phyloP scores from a whole-genome alignment of 352 stramenopile species.

The Paralagenidium karlingii region DNA sequence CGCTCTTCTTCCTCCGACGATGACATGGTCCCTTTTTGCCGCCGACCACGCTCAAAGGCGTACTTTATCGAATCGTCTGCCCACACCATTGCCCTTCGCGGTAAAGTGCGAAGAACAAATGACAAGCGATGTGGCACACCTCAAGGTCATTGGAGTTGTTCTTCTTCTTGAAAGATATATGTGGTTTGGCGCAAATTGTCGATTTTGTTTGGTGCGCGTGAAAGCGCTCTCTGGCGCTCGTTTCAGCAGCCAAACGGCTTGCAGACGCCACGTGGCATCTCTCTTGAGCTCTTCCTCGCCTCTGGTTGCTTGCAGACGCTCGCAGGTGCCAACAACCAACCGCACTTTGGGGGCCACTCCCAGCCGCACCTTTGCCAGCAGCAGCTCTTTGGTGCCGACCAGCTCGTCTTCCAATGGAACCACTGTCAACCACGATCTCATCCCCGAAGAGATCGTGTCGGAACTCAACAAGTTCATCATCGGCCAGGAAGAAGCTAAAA shows the following conservation, averaged over 20 bases:
- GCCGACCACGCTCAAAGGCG: too few species aligned
- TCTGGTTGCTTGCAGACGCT: neutral
- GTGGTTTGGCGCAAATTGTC: too few species aligned
- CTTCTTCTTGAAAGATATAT: too few species aligned
- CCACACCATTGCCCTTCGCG: too few species aligned
- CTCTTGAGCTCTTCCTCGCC: neutral
- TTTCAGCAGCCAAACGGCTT: neutral
- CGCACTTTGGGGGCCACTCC: neutral
- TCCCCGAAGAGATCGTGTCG: constrained; percentile 86
- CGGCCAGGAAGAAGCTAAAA: constrained; percentile 94
- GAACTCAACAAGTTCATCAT: constrained; percentile 95
- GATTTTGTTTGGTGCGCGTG: too few species aligned
- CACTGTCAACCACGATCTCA: constrained; percentile 34
- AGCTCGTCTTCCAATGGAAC: constrained; percentile 2
- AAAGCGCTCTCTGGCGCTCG: too few species aligned
- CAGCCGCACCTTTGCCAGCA: neutral
- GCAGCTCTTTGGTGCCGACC: neutral
- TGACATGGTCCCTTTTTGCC: too few species aligned
- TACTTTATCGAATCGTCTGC: too few species aligned
- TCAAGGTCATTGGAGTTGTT: too few species aligned
- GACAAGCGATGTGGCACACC: too few species aligned
- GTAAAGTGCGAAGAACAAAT: too few species aligned
- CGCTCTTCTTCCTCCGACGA: constrained; percentile 3
- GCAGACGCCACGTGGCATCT: neutral
- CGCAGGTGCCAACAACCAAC: constrained; percentile 2